A percentile compares a stretch with the other conserved stretches of the same genome.
phyloP scores from a whole-genome alignment of 1,284 basidiomycete genomes.

The Lignosus rhinocerotis region DNA sequence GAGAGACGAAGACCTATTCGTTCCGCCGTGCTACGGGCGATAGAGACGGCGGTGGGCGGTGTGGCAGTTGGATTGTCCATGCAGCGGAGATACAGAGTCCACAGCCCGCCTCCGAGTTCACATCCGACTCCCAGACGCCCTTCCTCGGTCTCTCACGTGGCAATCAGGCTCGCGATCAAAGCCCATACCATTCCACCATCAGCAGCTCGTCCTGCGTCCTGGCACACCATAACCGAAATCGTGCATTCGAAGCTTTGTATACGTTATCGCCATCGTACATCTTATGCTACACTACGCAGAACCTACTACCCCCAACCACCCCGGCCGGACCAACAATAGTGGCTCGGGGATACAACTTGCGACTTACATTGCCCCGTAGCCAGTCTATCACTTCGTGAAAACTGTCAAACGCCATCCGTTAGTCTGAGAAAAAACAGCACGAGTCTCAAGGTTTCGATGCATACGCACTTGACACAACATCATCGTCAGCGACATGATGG shows the following conservation, averaged over 20 bases:
- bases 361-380: not conserved
- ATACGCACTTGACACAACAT: conserved; percentile 87
- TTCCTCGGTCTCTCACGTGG: not conserved
- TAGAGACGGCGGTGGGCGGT: conserved; percentile 2
- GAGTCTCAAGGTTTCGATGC: not conserved
- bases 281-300: not conserved
- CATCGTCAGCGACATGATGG: conserved; percentile 91
- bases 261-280: conserved; percentile 5
- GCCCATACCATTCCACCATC: not conserved
- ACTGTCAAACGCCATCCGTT: conserved; percentile 27
- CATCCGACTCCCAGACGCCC: not conserved
- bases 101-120: not conserved
- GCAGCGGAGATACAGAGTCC: conserved; percentile 15
- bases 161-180: not conserved
- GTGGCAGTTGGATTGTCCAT: not conserved
- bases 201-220: not conserved
- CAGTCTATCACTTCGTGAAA: conserved; percentile 36
- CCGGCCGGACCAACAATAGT: not conserved
- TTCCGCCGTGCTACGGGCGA: conserved; percentile 7
- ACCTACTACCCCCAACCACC: not conserved
- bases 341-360: not conserved
- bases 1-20: conserved; percentile 3
- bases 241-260: not conserved
- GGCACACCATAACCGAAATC: not conserved
- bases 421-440: conserved; percentile 9